Conservation (phyloP, 2,329 filamentous ascomycete species). For the Verticillium nubilum region DNA sequence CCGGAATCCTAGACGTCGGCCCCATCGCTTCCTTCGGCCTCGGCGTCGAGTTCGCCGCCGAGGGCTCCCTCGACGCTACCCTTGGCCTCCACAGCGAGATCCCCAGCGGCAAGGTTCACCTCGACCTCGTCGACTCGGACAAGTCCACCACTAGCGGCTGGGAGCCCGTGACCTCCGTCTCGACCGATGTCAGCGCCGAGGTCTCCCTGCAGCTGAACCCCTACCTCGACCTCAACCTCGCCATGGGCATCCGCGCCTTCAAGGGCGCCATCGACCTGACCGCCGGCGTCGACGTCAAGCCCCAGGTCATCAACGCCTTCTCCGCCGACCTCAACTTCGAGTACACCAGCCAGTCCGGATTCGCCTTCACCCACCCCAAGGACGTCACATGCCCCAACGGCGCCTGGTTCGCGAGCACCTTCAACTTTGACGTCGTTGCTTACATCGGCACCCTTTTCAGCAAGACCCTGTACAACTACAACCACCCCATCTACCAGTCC, state of each 20-base stretch:
- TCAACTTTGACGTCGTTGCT: constrained; percentile 7
- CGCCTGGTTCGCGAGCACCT: constrained; percentile 12
- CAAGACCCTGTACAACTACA: constrained; percentile 8
- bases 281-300: constrained; percentile 25
- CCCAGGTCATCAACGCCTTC: constrained; percentile 28
- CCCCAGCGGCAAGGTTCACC: constrained; percentile 26
- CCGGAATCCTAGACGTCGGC: constrained; percentile 29
- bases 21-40: constrained; percentile 27
- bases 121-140: constrained; percentile 24
- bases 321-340: constrained; percentile 5
- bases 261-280: constrained; percentile 19
- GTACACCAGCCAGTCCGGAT: constrained; percentile 5
- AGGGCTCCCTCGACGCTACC: constrained; percentile 20
- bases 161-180: constrained; percentile 24
- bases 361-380: constrained; percentile 4
- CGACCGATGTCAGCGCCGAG: constrained; percentile 22
- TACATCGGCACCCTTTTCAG: constrained; percentile 9
- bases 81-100: constrained; percentile 19
- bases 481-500: constrained; percentile 10
- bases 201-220: constrained; percentile 28
- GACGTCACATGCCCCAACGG: constrained; percentile 8
- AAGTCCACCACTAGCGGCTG: constrained; percentile 24
- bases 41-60: constrained; percentile 25
- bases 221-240: constrained; percentile 27
- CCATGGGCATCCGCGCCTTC: constrained; percentile 22